Base-by-base conservation (phyloP, 768 basidiomycete genomes). In the Trametes punicea region DNA sequence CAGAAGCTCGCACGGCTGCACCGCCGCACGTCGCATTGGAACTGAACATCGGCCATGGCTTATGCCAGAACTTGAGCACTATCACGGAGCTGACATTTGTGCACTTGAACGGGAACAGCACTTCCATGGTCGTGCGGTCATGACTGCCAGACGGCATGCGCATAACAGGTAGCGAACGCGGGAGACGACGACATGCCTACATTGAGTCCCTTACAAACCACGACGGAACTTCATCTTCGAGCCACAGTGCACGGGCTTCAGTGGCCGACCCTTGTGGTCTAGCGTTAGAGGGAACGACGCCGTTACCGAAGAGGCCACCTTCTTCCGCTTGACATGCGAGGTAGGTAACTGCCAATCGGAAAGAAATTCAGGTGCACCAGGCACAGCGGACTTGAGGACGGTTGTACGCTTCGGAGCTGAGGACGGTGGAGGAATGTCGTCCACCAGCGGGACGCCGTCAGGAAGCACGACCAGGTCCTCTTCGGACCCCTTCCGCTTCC, bases 401-500 rank as follows among this genome's bases (percentile, higher is more conserved):
- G n/a, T 13, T 42, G 23, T 7, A n/a, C 20, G 21, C 16, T 16
- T 31, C 31, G 15, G 4, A 7, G 51, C 9, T 23, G 40, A 18
- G 15, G 40, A 9, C 29, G 9, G 13, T 16, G 16, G 39, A 16
- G 3, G 52, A 33, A 15, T 31, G 7, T 52, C 40, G 40, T 29
- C 10, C 10, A 4, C 16, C 3, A 18, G n/a, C 18, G 3, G 9
- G 20, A 8, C 26, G 23, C 16, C 29, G 6, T 41, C 15, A 2
- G n/a, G 40, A 10, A 54, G 36, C 3, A 46, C 33, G 23, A 46
- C 33, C 3, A 54, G 34, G n/a, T 54, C 52, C 25, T 54, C 52
- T 39, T 54, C 52, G 1, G 52, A 54, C 0, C 52, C 52, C 26
- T 38, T 54, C 25, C 52, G 16, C 34, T 54, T 54, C 6, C 44